Evolutionary conservation across 2,329 filamentous ascomycete species (phyloP).

Genomic region (Penicillium vulpinum): DNA sequence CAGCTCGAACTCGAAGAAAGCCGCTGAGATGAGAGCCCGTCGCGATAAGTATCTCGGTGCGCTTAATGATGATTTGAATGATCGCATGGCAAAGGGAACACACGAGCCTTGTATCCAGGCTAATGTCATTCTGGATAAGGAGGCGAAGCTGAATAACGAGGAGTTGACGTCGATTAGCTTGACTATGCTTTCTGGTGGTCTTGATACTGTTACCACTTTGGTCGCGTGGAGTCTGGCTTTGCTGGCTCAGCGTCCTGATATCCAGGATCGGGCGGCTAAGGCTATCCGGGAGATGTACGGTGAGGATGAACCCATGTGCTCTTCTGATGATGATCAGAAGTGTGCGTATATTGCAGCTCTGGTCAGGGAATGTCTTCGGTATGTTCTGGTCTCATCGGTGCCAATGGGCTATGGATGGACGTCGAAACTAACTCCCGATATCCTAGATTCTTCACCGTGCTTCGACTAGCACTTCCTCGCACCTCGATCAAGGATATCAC

Average conservation of each 20-base stretch:
- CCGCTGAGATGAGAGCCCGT: constrained; percentile 60
- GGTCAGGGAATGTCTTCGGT: constrained; percentile 62
- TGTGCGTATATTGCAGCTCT: constrained; percentile 64
- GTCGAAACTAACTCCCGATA: constrained; percentile 8
- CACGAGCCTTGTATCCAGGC: constrained; percentile 67
- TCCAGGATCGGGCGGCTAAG: constrained; percentile 60
- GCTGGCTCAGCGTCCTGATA: constrained; percentile 59
- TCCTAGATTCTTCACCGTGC: constrained; percentile 60
- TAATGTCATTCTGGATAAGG: constrained; percentile 64
- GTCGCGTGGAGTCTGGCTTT: constrained; percentile 66
- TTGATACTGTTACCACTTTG: constrained; percentile 67
- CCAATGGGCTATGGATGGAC: background rate
- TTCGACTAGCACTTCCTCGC: constrained; percentile 62
- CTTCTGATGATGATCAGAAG: constrained; percentile 62
- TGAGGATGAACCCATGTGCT: constrained; percentile 57
- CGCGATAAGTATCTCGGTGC: constrained; percentile 61
- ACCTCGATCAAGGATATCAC: constrained; percentile 61
- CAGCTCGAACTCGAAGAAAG: constrained; percentile 58
- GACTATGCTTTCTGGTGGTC: constrained; percentile 67
- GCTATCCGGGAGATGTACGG: constrained; percentile 59
- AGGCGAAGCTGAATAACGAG: constrained; percentile 61
- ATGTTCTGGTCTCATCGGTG: constrained; percentile 2
- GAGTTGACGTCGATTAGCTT: constrained; percentile 66
- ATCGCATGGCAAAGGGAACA: constrained; percentile 60
- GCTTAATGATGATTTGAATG: constrained; percentile 60